Conservation (phyloP, 305 asterid species). For the Rubia peregrina region DNA sequence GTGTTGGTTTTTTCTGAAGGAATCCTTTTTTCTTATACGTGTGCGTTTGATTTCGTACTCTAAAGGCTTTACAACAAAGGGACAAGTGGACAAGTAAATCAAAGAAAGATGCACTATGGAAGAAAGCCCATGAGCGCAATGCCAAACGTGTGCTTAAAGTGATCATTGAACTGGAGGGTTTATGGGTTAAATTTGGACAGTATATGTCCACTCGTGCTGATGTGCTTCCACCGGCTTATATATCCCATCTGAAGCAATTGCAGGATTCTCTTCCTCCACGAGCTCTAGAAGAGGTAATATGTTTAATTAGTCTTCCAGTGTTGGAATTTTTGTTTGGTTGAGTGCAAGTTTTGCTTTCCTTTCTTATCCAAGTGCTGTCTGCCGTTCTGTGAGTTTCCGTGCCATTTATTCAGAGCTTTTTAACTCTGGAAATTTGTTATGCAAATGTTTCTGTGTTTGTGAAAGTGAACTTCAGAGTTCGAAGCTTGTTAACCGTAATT, state of each 20-base stretch:
- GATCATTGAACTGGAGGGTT: constrained; percentile 80
- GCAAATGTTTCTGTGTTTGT: neutral
- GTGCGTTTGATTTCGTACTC: constrained; percentile 15
- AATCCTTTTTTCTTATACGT: constrained; percentile 14
- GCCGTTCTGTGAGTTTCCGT: neutral
- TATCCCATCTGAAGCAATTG: constrained; percentile 73
- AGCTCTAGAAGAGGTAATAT: constrained; percentile 66
- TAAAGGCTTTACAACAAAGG: constrained; percentile 69
- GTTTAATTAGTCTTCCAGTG: neutral
- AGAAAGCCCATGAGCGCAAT: constrained; percentile 92
- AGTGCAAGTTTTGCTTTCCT: neutral
- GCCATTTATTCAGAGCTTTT: neutral
- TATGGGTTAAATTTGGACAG: constrained; percentile 98
- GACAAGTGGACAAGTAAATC: constrained; percentile 71
- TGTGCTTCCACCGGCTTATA: constrained; percentile 91
- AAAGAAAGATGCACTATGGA: constrained; percentile 70
- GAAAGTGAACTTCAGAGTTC: neutral
- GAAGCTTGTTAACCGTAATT: neutral
- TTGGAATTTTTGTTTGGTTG: neutral
- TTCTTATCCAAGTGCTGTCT: neutral
- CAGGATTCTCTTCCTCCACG: constrained; percentile 99
- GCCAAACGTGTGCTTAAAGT: constrained; percentile 80
- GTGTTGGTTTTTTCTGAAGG: constrained; percentile 11
- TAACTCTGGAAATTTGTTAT: neutral
- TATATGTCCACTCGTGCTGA: constrained; percentile 98